Percentiles rank a stretch among this genome's conserved stretches.
Evolutionary conservation across 495 filamentous ascomycete species (phyloP).

Genomic region (Aspergillus asperescens): DNA sequence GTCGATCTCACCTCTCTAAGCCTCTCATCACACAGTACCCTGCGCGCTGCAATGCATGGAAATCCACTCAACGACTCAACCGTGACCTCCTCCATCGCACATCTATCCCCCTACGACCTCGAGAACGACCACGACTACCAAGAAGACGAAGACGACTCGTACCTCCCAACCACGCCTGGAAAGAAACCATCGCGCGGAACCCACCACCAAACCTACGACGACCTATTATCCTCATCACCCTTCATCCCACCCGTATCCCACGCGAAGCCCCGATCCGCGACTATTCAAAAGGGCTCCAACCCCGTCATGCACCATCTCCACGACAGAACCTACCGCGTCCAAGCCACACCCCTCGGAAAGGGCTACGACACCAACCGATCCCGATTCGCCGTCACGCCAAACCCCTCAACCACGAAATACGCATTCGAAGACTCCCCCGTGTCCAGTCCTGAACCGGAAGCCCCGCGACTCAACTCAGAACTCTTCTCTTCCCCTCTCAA

Average conservation of each 20-base stretch:
- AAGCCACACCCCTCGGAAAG: conserved; percentile 77
- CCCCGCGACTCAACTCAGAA: conserved; percentile 75
- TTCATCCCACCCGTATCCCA: conserved; percentile 46
- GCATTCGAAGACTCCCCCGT: conserved; percentile 53
- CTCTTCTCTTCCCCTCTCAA: conserved; percentile 73
- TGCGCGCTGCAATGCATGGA: conserved; percentile 44
- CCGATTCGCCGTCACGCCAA: conserved; percentile 36
- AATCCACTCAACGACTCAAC: conserved; percentile 49
- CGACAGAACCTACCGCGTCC: conserved; percentile 89
- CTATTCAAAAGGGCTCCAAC: conserved; percentile 48
- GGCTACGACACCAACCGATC: conserved; percentile 30
- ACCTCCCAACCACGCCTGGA: conserved; percentile 43
- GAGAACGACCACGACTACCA: conserved; percentile 28
- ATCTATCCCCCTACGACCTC: conserved; percentile 33
- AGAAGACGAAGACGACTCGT: conserved; percentile 37
- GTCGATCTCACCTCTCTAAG: conserved; percentile 48
- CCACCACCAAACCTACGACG: conserved; percentile 19
- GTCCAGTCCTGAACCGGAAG: conserved; percentile 71
- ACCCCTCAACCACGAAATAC: conserved; percentile 27
- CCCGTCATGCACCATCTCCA: conserved; percentile 80
- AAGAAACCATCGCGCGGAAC: conserved; percentile 7
- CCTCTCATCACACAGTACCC: conserved; percentile 49
- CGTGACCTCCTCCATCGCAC: conserved; percentile 57
- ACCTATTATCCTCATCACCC: conserved; percentile 42
- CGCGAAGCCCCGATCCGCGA: conserved; percentile 25